Evolutionary conservation across 2,329 filamentous ascomycete genomes (phyloP), one percentile per base, ranked within the genome.

Genomic region (Talaromyces sp.): DNA sequence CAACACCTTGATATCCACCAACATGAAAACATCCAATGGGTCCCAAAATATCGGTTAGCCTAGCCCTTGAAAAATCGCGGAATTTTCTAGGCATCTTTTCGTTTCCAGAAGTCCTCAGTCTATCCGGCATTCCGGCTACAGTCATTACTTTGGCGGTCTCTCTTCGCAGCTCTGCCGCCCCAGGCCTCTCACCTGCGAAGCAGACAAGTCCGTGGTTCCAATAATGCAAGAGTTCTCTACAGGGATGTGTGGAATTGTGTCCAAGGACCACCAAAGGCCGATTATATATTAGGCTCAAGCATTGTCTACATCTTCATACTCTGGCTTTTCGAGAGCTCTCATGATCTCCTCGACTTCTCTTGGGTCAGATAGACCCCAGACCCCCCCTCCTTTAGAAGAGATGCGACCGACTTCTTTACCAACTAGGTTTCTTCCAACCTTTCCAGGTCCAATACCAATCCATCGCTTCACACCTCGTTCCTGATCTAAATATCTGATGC

Each of bases 391-490:
- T 73, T 94, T 96, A 56, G 94, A 85, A 16, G 85, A 79, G 60
- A 95, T 91, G 69, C 89, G 86, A 9, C 92, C 93, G 3, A 97
- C 93, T 77, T 97, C 94, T 76, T 97, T 97, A 12, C 93, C 92
- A 1, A 98, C 93, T 7, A 98, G 81, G 73, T 97, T 97, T 61
- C 93, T 84, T 0, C 94, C 94, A 2, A 98, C 94, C 74, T 96
- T 96, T 5, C 94, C 94, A 0, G 94, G 94, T 0, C 94, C 94
- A 65, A 98, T 91, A 51, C 94, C 94, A 56, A 98, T 85, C 89
- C 94, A 97, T 61, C 93, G 82, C 68, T 88, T 83, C 18, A 96
- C 90, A 65, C 88, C 88, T 70, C 89, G 85, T 69, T 95, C 87
- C 72, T 95, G 88, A 73, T 97, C 91, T 56, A 97, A 79, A 71